Evolutionary conservation across 2,329 filamentous ascomycete species (phyloP), one percentile per base, ranked within the genome.

Genomic region (Nigrograna mackinnonii): DNA sequence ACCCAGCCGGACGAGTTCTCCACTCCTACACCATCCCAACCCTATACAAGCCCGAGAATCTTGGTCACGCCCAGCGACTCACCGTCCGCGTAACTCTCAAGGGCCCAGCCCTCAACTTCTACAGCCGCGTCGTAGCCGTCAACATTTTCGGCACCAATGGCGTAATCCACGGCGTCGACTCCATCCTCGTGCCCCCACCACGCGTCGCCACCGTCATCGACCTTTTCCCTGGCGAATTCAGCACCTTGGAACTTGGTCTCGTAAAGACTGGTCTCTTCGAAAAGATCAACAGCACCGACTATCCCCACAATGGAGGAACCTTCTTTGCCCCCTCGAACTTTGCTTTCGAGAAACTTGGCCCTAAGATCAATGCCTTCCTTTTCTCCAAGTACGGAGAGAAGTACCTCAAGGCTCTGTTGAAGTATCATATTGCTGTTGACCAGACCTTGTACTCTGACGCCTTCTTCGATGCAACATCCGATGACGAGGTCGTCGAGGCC

Each of bases 361-460:
- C 81, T 1, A 76, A 67, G 41, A 81, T 86, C 57, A 95, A 92
- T 61, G 87, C 84, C 17, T 96, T 95, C 77, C 76, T 96, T 4
- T 96, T 96, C 78, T 88, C 86, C 44, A 75, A 80, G 20, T 79
- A 77, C 39, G 91, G 91, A 2, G 74, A 79, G 50, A 85, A 85
- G 66, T 95, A 89, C 63, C 79, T 96, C 14, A 83, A 80, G 52
- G 89, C 89, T 0, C 73, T 96, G 34, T 75, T 95, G 13, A 76
- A 89, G 71, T 95, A 95, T 63, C 87, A 92, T 58, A 78, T 91
- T 36, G 86, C 86, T 1, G 78, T 83, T 31, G 82, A 88, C 58
- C 78, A 84, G 45, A 91, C 87, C 0, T 72, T 95, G 0, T 96
- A 96, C 75, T 89, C 86, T 5, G 91, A 96, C 61, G 86, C 85